These are phyloP conservation scores for Flagelloscypha sp. DNA, from an alignment of 768 basidiomycete species.

Conservation along the genomic window DNA sequence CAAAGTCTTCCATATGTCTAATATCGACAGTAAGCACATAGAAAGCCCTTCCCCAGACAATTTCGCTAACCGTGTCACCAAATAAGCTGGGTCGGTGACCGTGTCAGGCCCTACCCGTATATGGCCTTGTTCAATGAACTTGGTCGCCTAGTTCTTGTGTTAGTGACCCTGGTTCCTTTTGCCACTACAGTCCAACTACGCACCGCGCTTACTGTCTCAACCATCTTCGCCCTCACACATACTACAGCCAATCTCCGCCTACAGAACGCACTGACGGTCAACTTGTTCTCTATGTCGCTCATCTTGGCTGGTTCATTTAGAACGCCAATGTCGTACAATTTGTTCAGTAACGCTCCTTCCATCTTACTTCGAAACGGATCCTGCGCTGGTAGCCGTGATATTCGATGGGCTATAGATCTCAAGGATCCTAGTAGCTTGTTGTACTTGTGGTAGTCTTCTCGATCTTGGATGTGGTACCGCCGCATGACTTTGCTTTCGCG, in stretches of 20 bases:
- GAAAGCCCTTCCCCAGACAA: too few relatives aligned
- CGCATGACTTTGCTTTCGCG: conserved; percentile 93
- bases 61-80: conserved; percentile 81
- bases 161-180: not conserved
- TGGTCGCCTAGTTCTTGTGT: conserved; percentile 60
- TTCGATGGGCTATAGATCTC: conserved; percentile 75
- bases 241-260: conserved; percentile 86
- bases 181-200: too few relatives aligned
- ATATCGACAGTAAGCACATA: conserved; percentile 3
- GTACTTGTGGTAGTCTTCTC: conserved; percentile 97
- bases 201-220: conserved; percentile 89
- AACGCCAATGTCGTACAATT: conserved; percentile 96
- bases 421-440: conserved; percentile 91
- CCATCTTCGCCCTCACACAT: conserved; percentile 90
- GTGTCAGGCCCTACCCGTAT: conserved; percentile 95
- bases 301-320: conserved; percentile 82
- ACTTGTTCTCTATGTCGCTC: conserved; percentile 87
- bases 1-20: conserved; percentile 98
- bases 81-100: conserved; percentile 91
- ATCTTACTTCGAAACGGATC: conserved; percentile 82
- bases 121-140: conserved; percentile 97
- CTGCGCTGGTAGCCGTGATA: conserved; percentile 79
- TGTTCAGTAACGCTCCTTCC: conserved; percentile 83
- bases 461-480: conserved; percentile 88
- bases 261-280: conserved; percentile 93